These are phyloP conservation scores for Laetiporus sulphureus DNA, from an alignment of 1,284 basidiomycete species.

Conservation along the genomic window DNA sequence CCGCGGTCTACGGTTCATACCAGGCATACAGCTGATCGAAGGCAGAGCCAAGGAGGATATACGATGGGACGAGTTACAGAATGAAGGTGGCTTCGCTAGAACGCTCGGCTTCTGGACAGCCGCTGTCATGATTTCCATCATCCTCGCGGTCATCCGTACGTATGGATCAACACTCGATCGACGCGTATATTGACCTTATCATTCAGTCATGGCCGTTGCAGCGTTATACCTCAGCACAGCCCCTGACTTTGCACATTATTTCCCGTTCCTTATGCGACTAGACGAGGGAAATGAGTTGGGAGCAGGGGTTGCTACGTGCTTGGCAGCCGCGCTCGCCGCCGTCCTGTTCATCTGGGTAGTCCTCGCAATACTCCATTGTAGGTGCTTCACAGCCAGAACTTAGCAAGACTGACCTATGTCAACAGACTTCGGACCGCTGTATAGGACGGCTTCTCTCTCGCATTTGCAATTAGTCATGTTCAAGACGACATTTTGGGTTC, in stretches of 20 bases:
- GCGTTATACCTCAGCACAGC: constrained; percentile 61
- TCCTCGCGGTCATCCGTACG: constrained; percentile 59
- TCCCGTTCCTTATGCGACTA: constrained; percentile 57
- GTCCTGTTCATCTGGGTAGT: constrained; percentile 52
- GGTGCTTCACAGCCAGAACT: constrained; percentile 18
- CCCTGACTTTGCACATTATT: constrained; percentile 64
- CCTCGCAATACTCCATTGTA: constrained; percentile 50
- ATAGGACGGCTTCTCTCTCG: constrained; percentile 54
- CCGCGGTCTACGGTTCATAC: constrained; percentile 56
- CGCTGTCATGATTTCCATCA: constrained; percentile 38
- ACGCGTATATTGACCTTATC: constrained; percentile 4
- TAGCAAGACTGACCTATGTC: too few species aligned
- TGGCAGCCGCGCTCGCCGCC: constrained; percentile 59
- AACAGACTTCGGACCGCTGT: constrained; percentile 41
- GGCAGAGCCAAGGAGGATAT: constrained; percentile 78
- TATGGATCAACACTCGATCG: constrained; percentile 15
- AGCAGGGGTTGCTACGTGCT: constrained; percentile 56
- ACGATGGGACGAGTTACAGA: constrained; percentile 69
- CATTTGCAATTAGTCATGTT: constrained; percentile 53
- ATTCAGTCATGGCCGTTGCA: constrained; percentile 58
- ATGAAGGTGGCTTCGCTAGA: constrained; percentile 40
- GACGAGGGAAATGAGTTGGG: constrained; percentile 42
- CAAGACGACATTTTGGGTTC: constrained; percentile 61
- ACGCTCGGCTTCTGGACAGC: constrained; percentile 49
- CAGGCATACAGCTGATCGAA: constrained; percentile 61